Conservation (phyloP, 2,329 filamentous ascomycete genomes). For the Penicillium sp. region DNA sequence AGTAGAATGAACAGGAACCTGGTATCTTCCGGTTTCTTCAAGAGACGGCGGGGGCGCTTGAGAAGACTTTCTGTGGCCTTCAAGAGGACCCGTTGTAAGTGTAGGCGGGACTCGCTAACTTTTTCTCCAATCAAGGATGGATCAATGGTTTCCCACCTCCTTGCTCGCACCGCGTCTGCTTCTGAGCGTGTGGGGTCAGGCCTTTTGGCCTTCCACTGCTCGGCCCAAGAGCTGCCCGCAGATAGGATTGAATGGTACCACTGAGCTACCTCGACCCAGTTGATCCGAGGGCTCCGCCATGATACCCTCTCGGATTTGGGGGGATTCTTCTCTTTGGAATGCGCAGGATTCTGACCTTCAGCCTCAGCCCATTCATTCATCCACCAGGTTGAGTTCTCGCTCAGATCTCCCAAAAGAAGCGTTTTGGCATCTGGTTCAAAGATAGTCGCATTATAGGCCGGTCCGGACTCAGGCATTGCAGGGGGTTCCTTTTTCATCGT, state of each 20-base stretch:
- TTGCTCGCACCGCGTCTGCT: slow-evolving; percentile 20
- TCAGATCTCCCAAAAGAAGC: slow-evolving; percentile 68
- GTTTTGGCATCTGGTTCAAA: slow-evolving; percentile 71
- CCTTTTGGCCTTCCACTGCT: slow-evolving; percentile 55
- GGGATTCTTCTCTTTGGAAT: slow-evolving; percentile 35
- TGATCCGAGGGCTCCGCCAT: slow-evolving; percentile 63
- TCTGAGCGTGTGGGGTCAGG: slow-evolving; percentile 30
- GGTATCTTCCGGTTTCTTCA: slow-evolving; percentile 65
- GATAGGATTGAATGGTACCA: slow-evolving; percentile 73
- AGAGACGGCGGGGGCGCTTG: slow-evolving; percentile 69
- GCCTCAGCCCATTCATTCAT: slow-evolving; percentile 55
- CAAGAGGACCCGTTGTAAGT: slow-evolving; percentile 65
- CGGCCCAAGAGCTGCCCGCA: slow-evolving; percentile 64
- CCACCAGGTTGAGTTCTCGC: slow-evolving; percentile 82
- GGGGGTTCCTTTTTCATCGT: slow-evolving; percentile 31
- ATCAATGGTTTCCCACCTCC: slow-evolving; percentile 43
- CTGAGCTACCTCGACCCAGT: slow-evolving; percentile 66
- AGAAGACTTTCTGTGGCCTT: slow-evolving; percentile 75
- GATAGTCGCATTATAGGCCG: slow-evolving; percentile 41
- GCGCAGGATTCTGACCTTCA: slow-evolving; percentile 28
- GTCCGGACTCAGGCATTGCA: slow-evolving; percentile 28
- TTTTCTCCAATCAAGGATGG: slow-evolving; percentile 50
- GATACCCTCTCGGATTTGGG: slow-evolving; percentile 45
- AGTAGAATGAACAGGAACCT: slow-evolving; percentile 75
- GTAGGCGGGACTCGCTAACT: slow-evolving; percentile 61